Conservation (phyloP, 2,329 filamentous ascomycete species). For the Epichloe scottii region DNA sequence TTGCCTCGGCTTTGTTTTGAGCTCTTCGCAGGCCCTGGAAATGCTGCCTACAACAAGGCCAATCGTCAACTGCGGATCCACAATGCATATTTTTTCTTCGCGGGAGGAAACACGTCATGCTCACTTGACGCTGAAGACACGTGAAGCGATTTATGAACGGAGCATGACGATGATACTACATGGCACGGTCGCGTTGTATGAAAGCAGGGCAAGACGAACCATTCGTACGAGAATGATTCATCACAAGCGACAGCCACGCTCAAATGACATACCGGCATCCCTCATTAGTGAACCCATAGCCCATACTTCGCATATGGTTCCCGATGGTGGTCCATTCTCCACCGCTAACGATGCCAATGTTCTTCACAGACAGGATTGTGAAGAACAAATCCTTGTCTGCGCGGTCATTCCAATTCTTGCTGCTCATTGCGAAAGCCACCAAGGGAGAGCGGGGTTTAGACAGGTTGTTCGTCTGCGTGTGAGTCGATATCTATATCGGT, state of each 20-base stretch:
- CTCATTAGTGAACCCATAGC: conserved; percentile 53
- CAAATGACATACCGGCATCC: conserved; percentile 43
- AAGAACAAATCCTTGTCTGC: conserved; percentile 53
- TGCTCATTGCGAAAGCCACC: conserved; percentile 27
- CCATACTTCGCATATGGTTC: conserved; percentile 44
- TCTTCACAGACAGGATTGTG: conserved; percentile 48
- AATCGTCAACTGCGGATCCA: neutral
- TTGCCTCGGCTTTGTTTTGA: conserved; percentile 38
- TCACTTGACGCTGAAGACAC: neutral
- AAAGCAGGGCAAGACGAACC: neutral
- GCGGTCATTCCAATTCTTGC: conserved; percentile 49
- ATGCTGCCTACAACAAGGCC: conserved; percentile 35
- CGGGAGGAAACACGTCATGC: neutral
- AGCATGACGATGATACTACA: neutral
- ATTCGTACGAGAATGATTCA: neutral
- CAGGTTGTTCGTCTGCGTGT: conserved; percentile 6
- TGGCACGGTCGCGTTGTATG: neutral
- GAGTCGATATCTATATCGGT: conserved; percentile 6
- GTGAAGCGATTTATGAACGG: neutral
- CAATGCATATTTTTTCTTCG: neutral
- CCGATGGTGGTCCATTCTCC: conserved; percentile 50
- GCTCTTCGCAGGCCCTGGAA: conserved; percentile 46
- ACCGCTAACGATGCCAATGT: conserved; percentile 50
- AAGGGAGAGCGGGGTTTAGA: neutral
- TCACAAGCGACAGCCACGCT: neutral